Base-by-base conservation (phyloP, 768 basidiomycete species). In the Pulveroboletus ravenelii region DNA sequence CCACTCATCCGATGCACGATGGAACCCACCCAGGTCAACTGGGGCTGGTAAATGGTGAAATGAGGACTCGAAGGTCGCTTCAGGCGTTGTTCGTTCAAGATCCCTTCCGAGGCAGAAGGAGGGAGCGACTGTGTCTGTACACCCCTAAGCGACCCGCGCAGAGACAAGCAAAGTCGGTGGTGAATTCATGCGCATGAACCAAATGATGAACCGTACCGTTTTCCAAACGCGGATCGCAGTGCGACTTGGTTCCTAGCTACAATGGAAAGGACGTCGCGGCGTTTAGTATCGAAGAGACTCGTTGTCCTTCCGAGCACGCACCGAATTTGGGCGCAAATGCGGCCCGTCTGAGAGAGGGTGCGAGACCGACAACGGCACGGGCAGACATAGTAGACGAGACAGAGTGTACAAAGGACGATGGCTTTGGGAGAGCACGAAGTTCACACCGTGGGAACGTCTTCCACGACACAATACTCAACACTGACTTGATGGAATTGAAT, bases 41-140 rank as follows among this genome's bases (percentile, higher is more conserved):
- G 91, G 2, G 87, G 89, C 64, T 94, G 87, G 74, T 99, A 99
- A 71, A 99, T 98, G 49, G 93, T 93, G 66, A 93, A 88, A 69
- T 97, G 94, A 9, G 96, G 96, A 62, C 87, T 89, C 54, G 79
- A 88, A 15, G 96, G 95, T n/a, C 96, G 87, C 43, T 75, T 74
- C 44, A 90, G 72, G 56, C 96, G 88, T 69, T 98, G 94, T 58
- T 79, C 70, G 77, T 98, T 95, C 60, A 97, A 75, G 55, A 93
- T 87, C 5, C 74, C 76, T 32, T 72, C 64, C 10, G 75, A 71
- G 0, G 81, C 77, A 0, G 83, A 74, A 1, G 86, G 75, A 1
- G 84, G 74, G 3, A 88, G 55, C 0, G 87, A 84, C 61, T 86
- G 69, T 0, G 82, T 85, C 62, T 89, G 81, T 15, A 89, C 66